Evolutionary conservation across 2,329 filamentous ascomycete species (phyloP).

Genomic region (Ascochyta koolunga): DNA sequence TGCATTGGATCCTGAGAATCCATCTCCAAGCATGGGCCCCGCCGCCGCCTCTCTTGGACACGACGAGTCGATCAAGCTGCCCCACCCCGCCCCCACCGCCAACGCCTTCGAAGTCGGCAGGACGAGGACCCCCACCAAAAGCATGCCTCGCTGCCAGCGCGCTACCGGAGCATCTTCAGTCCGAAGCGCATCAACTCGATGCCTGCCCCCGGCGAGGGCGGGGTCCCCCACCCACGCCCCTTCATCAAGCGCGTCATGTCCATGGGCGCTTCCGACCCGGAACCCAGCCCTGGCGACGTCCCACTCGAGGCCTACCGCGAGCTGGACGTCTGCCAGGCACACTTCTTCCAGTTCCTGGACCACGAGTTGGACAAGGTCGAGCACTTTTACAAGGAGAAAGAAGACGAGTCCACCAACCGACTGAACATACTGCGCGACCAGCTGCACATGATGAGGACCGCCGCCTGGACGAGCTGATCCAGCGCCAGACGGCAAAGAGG

Average conservation of each 20-base stretch:
- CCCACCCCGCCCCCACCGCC: slow-evolving; percentile 31
- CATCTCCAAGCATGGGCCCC: slow-evolving; percentile 24
- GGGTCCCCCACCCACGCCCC: slow-evolving; percentile 39
- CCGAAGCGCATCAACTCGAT: slow-evolving; percentile 51
- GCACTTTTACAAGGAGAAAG: slow-evolving; percentile 84
- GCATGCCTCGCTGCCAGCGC: slow-evolving; percentile 35
- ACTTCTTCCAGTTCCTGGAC: slow-evolving; percentile 88
- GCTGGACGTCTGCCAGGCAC: slow-evolving; percentile 74
- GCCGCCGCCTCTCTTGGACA: slow-evolving; percentile 22
- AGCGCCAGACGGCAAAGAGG: slow-evolving; percentile 49
- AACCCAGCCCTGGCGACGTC: slow-evolving; percentile 53
- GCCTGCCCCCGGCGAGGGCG: slow-evolving; percentile 36
- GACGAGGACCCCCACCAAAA: slow-evolving; percentile 43
- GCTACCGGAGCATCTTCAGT: slow-evolving; percentile 47
- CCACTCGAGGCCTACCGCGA: slow-evolving; percentile 65
- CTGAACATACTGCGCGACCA: slow-evolving; percentile 77
- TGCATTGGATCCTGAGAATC: slow-evolving; percentile 57
- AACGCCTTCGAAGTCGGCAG: slow-evolving; percentile 54
- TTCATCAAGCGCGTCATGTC: slow-evolving; percentile 51
- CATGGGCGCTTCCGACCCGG: slow-evolving; percentile 47
- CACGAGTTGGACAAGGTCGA: slow-evolving; percentile 90
- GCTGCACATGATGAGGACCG: slow-evolving; percentile 92
- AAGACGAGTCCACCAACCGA: slow-evolving; percentile 79
- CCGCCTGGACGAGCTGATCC: slow-evolving; percentile 73
- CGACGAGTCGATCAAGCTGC: slow-evolving; percentile 27